Percentiles rank a stretch among this genome's conserved stretches.
Evolutionary conservation across 176 grass and related monocot species (phyloP).

Genomic region (Aegilops tauschii): DNA sequence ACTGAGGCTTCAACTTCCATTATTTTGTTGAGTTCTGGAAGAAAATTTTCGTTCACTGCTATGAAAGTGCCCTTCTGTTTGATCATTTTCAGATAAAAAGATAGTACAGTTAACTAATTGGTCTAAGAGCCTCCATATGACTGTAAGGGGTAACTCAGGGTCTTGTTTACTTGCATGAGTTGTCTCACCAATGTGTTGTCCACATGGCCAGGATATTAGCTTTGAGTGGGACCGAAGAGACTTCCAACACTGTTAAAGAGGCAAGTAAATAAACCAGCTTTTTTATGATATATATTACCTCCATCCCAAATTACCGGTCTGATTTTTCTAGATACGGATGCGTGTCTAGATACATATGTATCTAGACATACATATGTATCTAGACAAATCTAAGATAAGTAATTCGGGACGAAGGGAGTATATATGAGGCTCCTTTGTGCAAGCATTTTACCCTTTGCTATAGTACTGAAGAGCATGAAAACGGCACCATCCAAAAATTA

Average conservation of each 20-base stretch:
- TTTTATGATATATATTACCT: not conserved
- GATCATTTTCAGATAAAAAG: slow-evolving; percentile 2
- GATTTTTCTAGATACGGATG: too few relatives aligned
- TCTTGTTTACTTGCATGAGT: slow-evolving; percentile 28
- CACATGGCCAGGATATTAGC: not conserved
- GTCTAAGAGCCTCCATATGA: slow-evolving; percentile 5
- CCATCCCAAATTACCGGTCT: too few relatives aligned
- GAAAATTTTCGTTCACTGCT: not conserved
- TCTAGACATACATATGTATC: too few relatives aligned
- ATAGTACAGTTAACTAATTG: too few relatives aligned
- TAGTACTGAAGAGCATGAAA: too few relatives aligned
- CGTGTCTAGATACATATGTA: too few relatives aligned
- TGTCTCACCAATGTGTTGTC: not conserved
- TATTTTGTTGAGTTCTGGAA: not conserved
- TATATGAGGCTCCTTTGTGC: not conserved
- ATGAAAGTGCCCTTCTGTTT: not conserved
- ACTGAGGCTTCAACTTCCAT: not conserved
- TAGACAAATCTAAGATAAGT: too few relatives aligned
- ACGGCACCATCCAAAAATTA: too few relatives aligned
- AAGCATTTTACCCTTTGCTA: not conserved
- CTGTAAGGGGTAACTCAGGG: slow-evolving; percentile 15
- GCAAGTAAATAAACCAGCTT: not conserved
- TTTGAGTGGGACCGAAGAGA: not conserved
- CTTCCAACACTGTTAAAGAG: not conserved
- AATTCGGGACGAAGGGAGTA: too few relatives aligned